Conservation (phyloP, 495 filamentous ascomycete species). For the Geopyxis carbonaria region DNA sequence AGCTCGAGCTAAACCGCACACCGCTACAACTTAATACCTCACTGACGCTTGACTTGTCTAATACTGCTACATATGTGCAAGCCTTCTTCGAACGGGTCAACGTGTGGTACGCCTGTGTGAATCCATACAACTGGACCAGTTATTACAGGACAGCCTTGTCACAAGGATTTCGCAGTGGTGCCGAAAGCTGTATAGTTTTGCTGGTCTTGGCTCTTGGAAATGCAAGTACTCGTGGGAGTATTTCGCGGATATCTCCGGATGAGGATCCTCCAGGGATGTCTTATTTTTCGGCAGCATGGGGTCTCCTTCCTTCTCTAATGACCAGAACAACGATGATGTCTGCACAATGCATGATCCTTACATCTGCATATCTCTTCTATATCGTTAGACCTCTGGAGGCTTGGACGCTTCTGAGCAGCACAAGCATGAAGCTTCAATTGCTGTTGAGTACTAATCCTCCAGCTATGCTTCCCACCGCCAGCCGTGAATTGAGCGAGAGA, state of each 20-base stretch:
- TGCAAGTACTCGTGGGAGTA: constrained; percentile 52
- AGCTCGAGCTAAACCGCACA: constrained; percentile 65
- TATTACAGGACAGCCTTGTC: constrained; percentile 57
- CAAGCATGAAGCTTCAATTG: constrained; percentile 64
- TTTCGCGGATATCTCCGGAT: constrained; percentile 50
- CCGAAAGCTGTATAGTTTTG: constrained; percentile 68
- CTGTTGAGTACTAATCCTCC: constrained; percentile 45
- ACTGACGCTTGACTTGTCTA: constrained; percentile 52
- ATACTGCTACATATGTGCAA: constrained; percentile 55
- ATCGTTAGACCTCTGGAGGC: constrained; percentile 64
- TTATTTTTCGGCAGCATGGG: constrained; percentile 68
- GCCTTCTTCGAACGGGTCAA: constrained; percentile 67
- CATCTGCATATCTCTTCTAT: constrained; percentile 67
- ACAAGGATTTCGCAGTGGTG: constrained; percentile 53
- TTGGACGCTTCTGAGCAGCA: constrained; percentile 62
- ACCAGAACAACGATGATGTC: constrained; percentile 58
- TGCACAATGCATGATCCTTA: constrained; percentile 61
- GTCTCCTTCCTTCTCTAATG: constrained; percentile 58
- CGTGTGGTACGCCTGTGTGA: constrained; percentile 72
- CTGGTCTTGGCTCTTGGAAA: constrained; percentile 61
- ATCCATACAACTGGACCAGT: constrained; percentile 62
- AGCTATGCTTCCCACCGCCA: constrained; percentile 47
- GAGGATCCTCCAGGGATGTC: constrained; percentile 59
- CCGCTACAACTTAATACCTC: constrained; percentile 42
- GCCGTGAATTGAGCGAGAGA: constrained; percentile 53